These are phyloP conservation scores for Silene uniflora DNA, from an alignment of 148 eudicot species.

Conservation along the genomic window DNA sequence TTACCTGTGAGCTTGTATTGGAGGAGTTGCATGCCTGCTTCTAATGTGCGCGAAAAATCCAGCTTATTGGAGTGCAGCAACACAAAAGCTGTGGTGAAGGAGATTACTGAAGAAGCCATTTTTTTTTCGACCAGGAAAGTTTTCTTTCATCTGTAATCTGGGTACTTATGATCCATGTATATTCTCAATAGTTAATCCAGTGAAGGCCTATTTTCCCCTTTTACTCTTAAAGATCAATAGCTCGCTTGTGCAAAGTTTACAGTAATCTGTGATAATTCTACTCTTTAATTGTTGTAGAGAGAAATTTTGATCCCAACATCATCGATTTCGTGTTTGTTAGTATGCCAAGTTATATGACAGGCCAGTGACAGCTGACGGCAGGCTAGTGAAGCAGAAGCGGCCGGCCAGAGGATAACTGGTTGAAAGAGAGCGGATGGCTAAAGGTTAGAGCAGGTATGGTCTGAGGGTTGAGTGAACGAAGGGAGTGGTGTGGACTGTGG, in stretches of 20 bases:
- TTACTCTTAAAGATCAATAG: neutral
- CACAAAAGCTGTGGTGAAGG: neutral
- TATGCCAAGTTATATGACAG: neutral
- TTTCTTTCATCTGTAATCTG: constrained; percentile 1
- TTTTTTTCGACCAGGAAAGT: neutral
- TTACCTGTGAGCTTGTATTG: neutral
- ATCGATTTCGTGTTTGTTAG: neutral
- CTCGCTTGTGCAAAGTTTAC: neutral
- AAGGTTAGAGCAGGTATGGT: neutral
- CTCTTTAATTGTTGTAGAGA: neutral
- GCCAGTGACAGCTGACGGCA: too few relatives aligned
- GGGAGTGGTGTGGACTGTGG: too few relatives aligned
- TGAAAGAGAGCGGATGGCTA: neutral
- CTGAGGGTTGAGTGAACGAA: too few relatives aligned
- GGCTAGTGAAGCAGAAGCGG: too few relatives aligned
- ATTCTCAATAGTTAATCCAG: neutral
- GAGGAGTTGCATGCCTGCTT: neutral
- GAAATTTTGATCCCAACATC: neutral
- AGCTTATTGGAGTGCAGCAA: constrained; percentile 2
- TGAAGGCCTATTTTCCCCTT: neutral
- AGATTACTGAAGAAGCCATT: neutral
- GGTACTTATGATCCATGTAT: neutral
- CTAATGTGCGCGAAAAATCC: neutral
- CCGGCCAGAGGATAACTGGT: too few relatives aligned
- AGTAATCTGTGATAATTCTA: neutral